phyloP scores from a whole-genome alignment of 306 rosid genomes.

The Quercus rubra region DNA sequence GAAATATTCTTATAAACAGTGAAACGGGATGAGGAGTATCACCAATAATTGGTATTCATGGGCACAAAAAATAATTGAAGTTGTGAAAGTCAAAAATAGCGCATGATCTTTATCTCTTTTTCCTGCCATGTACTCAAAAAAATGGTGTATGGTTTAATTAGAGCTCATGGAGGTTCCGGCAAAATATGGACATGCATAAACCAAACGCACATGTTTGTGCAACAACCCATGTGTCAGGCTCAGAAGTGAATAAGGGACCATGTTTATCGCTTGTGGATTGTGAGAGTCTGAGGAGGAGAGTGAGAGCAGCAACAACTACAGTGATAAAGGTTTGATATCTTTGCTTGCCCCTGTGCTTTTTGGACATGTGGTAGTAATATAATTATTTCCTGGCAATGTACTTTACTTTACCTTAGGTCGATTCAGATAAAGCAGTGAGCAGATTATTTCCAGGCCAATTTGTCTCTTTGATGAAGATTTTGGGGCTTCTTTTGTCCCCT shows the following conservation, averaged over 20 bases:
- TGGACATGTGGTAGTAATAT: too few relatives aligned
- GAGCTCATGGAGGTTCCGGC: slow-evolving; percentile 22
- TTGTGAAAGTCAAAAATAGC: slow-evolving; percentile 26
- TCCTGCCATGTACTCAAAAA: slow-evolving; percentile 17
- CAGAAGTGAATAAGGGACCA: background rate
- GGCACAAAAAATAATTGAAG: slow-evolving; percentile 13
- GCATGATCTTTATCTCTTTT: background rate
- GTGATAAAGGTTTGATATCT: background rate
- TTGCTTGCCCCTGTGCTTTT: background rate
- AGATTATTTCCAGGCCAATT: too few relatives aligned
- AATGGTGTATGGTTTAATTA: slow-evolving; percentile 5
- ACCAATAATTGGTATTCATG: background rate
- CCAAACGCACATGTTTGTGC: slow-evolving; percentile 31
- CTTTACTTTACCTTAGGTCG: too few relatives aligned
- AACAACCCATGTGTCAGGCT: slow-evolving; percentile 44
- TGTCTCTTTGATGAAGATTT: too few relatives aligned
- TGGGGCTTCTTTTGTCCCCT: too few relatives aligned
- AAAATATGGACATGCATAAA: slow-evolving; percentile 4
- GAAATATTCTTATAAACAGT: background rate
- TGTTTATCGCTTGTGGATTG: background rate
- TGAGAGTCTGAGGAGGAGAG: too few relatives aligned
- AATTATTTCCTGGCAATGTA: too few relatives aligned
- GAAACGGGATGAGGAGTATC: background rate
- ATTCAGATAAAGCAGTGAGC: too few relatives aligned
- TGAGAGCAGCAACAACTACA: too few relatives aligned